phyloP scores from a whole-genome alignment of 495 filamentous ascomycete species.

The Xanthoparmelia taractica region DNA sequence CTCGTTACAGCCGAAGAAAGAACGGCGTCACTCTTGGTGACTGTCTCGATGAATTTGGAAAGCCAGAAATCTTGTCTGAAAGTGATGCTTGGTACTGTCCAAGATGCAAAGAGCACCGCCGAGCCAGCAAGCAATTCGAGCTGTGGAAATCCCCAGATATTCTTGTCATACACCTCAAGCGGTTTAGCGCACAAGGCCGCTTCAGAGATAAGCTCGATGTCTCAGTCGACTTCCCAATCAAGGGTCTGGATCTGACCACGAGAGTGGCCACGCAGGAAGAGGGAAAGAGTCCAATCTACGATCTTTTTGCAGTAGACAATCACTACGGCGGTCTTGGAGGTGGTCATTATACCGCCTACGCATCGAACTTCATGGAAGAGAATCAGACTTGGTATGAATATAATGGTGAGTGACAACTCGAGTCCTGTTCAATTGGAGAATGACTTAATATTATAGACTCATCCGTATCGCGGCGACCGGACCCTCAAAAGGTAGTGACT shows the following conservation, averaged over 20 bases:
- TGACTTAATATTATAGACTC: constrained; percentile 50
- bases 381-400: constrained; percentile 76
- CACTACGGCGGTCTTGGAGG: constrained; percentile 88
- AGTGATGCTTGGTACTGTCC: constrained; percentile 96
- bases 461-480: constrained; percentile 48
- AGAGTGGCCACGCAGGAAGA: constrained; percentile 70
- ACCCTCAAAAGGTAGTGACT: constrained; percentile 50
- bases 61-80: constrained; percentile 81
- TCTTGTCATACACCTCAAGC: constrained; percentile 87
- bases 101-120: constrained; percentile 84
- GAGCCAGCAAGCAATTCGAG: constrained; percentile 92
- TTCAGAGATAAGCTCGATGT: constrained; percentile 83
- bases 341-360: constrained; percentile 91
- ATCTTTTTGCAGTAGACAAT: constrained; percentile 90
- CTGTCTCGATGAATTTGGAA: constrained; percentile 89
- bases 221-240: constrained; percentile 84
- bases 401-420: constrained; percentile 60
- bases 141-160: constrained; percentile 95
- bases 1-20: constrained; percentile 55
- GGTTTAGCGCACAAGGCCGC: constrained; percentile 70
- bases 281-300: constrained; percentile 76
- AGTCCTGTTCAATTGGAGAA: not conserved
- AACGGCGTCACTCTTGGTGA: constrained; percentile 77
- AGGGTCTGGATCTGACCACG: constrained; percentile 71
- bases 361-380: constrained; percentile 79